These are phyloP conservation scores for Cladosporium sp. DNA, from an alignment of 2,329 filamentous ascomycete species.

Conservation along the genomic window DNA sequence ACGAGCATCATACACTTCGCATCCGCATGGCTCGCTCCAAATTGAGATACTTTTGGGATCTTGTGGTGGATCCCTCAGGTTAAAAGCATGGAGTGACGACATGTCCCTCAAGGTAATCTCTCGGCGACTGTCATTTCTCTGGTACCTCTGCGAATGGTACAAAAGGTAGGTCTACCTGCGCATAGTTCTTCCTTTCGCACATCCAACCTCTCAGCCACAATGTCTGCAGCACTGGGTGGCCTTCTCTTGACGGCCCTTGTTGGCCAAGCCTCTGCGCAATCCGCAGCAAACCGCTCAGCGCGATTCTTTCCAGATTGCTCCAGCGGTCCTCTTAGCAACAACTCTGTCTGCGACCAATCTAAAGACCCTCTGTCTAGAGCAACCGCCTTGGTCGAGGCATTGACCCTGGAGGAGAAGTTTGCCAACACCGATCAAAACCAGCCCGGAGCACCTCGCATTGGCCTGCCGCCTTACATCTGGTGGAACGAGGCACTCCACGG, in stretches of 20 bases:
- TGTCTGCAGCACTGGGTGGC: constrained; percentile 10
- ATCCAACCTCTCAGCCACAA: background rate
- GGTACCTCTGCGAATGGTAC: background rate
- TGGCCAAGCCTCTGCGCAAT: constrained; percentile 7
- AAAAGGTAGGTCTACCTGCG: constrained; percentile 5
- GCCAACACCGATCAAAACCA: constrained; percentile 47
- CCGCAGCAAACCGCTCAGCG: constrained; percentile 2
- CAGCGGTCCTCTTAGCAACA: constrained; percentile 47
- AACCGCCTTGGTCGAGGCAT: constrained; percentile 45
- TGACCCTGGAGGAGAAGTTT: constrained; percentile 51
- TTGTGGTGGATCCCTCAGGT: constrained; percentile 6
- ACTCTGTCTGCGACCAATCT: constrained; percentile 45
- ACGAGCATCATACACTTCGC: constrained; percentile 9
- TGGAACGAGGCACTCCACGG: constrained; percentile 62
- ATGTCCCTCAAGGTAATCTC: background rate
- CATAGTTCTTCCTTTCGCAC: background rate
- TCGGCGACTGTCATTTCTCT: background rate
- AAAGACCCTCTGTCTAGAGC: constrained; percentile 28
- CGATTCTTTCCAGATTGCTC: constrained; percentile 45
- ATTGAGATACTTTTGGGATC: background rate
- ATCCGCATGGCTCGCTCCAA: background rate
- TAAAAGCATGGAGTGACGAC: constrained; percentile 8
- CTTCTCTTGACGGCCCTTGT: constrained; percentile 10
- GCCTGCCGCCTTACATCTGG: constrained; percentile 55
- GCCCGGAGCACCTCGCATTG: constrained; percentile 51